Evolutionary conservation across 129 eudicot genomes (phyloP).

Genomic region (Centaurea solstitialis): DNA sequence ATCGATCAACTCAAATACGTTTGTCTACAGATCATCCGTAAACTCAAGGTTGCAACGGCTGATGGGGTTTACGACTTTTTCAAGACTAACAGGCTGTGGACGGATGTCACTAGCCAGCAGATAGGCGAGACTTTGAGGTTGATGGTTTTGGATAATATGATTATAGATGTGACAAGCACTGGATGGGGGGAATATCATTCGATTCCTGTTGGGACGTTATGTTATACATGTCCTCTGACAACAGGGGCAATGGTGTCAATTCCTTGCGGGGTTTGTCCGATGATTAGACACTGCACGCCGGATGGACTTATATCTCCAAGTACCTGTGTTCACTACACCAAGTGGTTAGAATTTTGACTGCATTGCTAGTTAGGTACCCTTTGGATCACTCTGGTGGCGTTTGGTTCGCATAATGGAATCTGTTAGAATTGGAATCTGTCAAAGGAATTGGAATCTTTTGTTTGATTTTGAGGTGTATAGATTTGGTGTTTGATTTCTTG

Average conservation of each 20-base stretch:
- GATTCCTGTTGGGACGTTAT: conserved; percentile 61
- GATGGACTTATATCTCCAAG: conserved; percentile 80
- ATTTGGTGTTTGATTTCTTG: conserved; percentile 15
- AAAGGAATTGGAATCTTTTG: no score
- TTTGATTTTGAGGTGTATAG: conserved; percentile 16
- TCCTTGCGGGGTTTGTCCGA: conserved; percentile 87
- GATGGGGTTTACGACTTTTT: conserved; percentile 46
- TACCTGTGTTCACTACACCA: conserved; percentile 66
- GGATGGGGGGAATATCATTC: conserved; percentile 69
- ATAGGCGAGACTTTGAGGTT: conserved; percentile 58
- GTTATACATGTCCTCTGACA: conserved; percentile 54
- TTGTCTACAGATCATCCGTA: conserved; percentile 33
- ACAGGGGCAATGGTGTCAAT: conserved; percentile 66
- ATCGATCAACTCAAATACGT: conserved; percentile 35
- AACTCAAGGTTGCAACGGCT: conserved; percentile 51
- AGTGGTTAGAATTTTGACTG: conserved; percentile 73
- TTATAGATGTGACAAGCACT: conserved; percentile 73
- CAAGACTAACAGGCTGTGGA: conserved; percentile 6
- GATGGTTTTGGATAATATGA: conserved; percentile 71
- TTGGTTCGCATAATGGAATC: no score
- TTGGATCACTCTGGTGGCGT: no score
- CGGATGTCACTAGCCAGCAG: conserved; percentile 43
- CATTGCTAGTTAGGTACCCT: background rate
- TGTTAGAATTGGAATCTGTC: no score
- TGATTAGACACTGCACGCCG: conserved; percentile 71